Percentiles rank a stretch among this genome's conserved stretches.
phyloP scores from a whole-genome alignment of 2,329 filamentous ascomycete genomes.

The Pseudogymnoascus sp. region DNA sequence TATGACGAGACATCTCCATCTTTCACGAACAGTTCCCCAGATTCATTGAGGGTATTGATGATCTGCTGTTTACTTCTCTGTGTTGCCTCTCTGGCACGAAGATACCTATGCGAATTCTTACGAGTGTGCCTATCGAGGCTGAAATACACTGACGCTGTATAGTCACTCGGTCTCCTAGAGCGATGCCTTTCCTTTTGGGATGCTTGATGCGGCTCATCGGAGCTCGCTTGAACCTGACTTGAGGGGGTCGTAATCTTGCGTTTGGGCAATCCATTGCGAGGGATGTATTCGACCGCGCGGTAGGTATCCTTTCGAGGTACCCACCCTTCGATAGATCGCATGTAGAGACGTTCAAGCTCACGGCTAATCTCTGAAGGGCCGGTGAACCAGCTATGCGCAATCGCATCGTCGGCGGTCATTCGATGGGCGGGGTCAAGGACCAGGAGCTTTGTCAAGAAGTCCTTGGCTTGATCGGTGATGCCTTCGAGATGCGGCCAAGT shows the following conservation, averaged over 20 bases:
- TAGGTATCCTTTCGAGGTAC: constrained; percentile 16
- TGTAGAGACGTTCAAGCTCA: constrained; percentile 20
- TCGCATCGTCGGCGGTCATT: constrained; percentile 28
- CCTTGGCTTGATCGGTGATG: constrained; percentile 19
- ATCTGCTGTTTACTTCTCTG: background rate
- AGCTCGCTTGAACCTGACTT: constrained; percentile 11
- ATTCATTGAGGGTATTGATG: background rate
- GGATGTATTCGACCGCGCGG: constrained; percentile 20
- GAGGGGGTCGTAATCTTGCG: background rate
- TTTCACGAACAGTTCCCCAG: background rate
- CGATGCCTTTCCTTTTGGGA: background rate
- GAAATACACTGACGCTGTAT: constrained; percentile 23
- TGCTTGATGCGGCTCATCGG: background rate
- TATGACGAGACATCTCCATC: background rate
- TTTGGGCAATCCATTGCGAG: background rate
- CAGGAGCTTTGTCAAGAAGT: constrained; percentile 31
- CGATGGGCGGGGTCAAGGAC: constrained; percentile 25
- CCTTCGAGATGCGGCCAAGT: background rate
- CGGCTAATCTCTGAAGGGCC: constrained; percentile 18
- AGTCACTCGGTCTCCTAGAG: constrained; percentile 17
- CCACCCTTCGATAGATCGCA: constrained; percentile 22
- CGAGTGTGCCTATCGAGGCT: constrained; percentile 16
- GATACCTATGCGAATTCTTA: background rate
- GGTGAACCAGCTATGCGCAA: constrained; percentile 32
- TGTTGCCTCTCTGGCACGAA: background rate